Percentiles rank a stretch among this genome's conserved stretches.
Conservation (phyloP, 805 yeast genomes). For the Pichia phayaonensis region DNA sequence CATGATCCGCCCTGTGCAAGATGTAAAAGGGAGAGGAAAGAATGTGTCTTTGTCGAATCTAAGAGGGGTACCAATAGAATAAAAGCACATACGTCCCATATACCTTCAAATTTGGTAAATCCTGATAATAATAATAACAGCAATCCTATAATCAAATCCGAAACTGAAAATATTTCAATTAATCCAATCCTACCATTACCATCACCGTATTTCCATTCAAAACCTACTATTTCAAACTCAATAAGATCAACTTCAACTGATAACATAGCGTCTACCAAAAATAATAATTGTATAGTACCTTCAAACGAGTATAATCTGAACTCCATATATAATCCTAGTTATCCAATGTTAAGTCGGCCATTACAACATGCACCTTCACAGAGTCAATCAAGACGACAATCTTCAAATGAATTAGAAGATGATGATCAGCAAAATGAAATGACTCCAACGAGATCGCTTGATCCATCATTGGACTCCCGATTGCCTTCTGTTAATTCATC, state of each 20-base stretch:
- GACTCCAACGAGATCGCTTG: background rate
- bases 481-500: conserved; percentile 4
- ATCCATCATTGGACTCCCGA: conserved; percentile 2
- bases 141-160: background rate
- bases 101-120: background rate
- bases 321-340: background rate
- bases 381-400: background rate
- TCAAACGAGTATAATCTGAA: background rate
- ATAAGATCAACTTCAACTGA: background rate
- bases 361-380: background rate
- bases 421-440: background rate
- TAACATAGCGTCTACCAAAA: background rate
- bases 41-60: conserved; percentile 58
- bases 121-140: background rate
- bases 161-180: background rate
- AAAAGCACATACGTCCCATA: conserved; percentile 7
- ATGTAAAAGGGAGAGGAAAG: conserved; percentile 74
- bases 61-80: conserved; percentile 41
- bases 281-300: too few species aligned
- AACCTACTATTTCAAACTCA: background rate
- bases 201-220: conserved; percentile 5
- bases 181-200: conserved; percentile 9
- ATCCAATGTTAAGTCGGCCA: background rate
- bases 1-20: conserved; percentile 77
- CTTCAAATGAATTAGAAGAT: background rate